Evolutionary conservation across 176 grass and related monocot species (phyloP).

Genomic region (Secale cereale): DNA sequence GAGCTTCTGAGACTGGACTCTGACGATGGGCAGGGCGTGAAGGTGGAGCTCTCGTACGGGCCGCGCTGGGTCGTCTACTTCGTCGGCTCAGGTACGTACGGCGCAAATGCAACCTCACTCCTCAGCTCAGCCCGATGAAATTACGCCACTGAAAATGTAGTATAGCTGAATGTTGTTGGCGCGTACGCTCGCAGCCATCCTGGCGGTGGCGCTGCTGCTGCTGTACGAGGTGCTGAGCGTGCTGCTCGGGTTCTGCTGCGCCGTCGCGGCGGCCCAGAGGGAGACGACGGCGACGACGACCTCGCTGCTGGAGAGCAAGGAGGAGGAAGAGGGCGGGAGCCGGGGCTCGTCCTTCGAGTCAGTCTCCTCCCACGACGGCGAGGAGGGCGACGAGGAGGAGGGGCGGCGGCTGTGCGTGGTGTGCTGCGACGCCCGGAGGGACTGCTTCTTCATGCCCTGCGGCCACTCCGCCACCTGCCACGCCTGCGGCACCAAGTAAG

Average conservation of each 20-base stretch:
- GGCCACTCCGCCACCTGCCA: conserved; percentile 70
- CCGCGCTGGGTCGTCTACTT: conserved; percentile 65
- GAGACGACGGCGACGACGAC: background rate
- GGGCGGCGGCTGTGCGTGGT: conserved; percentile 36
- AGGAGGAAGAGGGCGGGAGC: conserved; percentile 55
- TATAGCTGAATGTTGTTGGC: background rate
- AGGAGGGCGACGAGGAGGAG: conserved; percentile 36
- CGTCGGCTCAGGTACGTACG: conserved; percentile 67
- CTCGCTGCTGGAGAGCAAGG: conserved; percentile 49
- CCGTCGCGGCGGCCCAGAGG: background rate
- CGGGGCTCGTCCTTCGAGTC: conserved; percentile 88
- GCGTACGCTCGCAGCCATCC: conserved; percentile 19
- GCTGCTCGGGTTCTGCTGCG: conserved; percentile 14
- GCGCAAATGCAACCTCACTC: background rate
- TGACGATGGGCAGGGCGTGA: conserved; percentile 45
- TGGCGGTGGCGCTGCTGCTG: conserved; percentile 49
- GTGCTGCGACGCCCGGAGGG: conserved; percentile 53
- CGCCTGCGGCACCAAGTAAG: conserved; percentile 53
- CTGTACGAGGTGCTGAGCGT: conserved; percentile 47
- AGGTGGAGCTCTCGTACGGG: conserved; percentile 41
- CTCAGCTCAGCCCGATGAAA: background rate
- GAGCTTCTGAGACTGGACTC: background rate
- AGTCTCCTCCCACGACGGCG: conserved; percentile 63
- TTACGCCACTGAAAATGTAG: too few relatives aligned
- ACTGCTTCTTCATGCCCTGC: conserved; percentile 80